Base-by-base conservation (phyloP, 2,329 filamentous ascomycete genomes). In the Diplodia intermedia region DNA sequence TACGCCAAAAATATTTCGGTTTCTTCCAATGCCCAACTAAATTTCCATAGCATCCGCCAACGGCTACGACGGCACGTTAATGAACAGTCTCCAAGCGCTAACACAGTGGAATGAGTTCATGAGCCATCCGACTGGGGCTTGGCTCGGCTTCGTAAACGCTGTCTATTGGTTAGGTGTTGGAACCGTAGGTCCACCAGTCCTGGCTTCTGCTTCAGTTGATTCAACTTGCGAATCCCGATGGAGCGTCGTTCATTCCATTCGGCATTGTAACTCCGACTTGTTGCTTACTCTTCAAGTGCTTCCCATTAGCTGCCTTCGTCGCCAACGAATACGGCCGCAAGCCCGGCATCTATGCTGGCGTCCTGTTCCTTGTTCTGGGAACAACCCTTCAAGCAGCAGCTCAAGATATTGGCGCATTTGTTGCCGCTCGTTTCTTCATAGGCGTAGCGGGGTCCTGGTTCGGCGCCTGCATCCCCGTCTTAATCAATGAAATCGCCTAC, bases 381-480 rank as follows among this genome's bases (percentile, higher is more conserved):
- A 36, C 54, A 1, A 33, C 15, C 6, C 63, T 66, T 11, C 63
- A 66, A 33, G n/a, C 52, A 11, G 26, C 54, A 4, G 29, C 52
- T 15, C 36, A 43, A 18, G 47, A 56, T 20, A 23, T n/a, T 15
- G 52, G 23, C n/a, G 33, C 88, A 82, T 89, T 87, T 72, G 82
- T 88, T 73, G 85, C 80, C 14, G 87, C 87, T 53, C 84, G 88
- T 62, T 87, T 89, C 71, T 77, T 90, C 62, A 84, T 90, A 40
- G 90, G 90, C 72, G 89, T 89, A 56, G 89, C 89, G 79, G 87
- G 86, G 55, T 79, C 90, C 60, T 82, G 87, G 0, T 88, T 90
- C 72, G 86, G 89, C 79, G 84, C 86, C 4, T 88, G 88, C 11
- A 75, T 75, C 1, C 79, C 79, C 2, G 69, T 81, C 1, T 71